phyloP scores from a whole-genome alignment of 2,329 filamentous ascomycete genomes.

The Talaromyces sp. region DNA sequence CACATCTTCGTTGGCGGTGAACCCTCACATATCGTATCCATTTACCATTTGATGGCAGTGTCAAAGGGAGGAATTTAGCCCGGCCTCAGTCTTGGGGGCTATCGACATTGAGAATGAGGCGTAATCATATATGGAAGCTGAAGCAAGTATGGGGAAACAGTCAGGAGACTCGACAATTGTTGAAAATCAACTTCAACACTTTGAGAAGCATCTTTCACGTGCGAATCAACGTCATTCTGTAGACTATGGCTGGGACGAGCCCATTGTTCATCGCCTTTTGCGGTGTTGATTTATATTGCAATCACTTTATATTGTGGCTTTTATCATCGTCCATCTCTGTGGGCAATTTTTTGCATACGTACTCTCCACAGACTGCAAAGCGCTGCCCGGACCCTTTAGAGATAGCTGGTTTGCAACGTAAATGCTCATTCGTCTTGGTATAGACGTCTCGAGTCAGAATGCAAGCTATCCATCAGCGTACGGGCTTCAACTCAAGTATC shows the following conservation, averaged over 20 bases:
- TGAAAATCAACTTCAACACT: not conserved
- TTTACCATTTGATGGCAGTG: not conserved
- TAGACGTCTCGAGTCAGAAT: too few relatives aligned
- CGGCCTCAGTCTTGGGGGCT: not conserved
- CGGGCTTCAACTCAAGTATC: too few relatives aligned
- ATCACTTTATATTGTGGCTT: not conserved
- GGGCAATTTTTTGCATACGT: not conserved
- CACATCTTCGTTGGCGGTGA: not conserved
- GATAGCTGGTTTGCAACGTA: not conserved
- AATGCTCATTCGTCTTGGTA: too few relatives aligned
- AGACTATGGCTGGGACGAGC: not conserved
- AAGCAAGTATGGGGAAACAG: not conserved
- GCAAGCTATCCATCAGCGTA: too few relatives aligned
- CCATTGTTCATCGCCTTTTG: not conserved
- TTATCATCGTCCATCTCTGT: not conserved
- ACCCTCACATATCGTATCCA: not conserved
- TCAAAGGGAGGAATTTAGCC: not conserved
- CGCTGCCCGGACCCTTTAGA: not conserved
- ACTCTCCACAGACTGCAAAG: not conserved
- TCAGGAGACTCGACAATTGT: not conserved
- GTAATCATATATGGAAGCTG: not conserved
- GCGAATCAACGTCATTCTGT: not conserved
- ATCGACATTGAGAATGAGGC: not conserved
- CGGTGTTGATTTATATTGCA: not conserved
- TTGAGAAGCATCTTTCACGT: not conserved